Evolutionary conservation across 1,139 yeast species (phyloP), one percentile per base, ranked within the genome.

Genomic region (Saccharomyces hybrid): DNA sequence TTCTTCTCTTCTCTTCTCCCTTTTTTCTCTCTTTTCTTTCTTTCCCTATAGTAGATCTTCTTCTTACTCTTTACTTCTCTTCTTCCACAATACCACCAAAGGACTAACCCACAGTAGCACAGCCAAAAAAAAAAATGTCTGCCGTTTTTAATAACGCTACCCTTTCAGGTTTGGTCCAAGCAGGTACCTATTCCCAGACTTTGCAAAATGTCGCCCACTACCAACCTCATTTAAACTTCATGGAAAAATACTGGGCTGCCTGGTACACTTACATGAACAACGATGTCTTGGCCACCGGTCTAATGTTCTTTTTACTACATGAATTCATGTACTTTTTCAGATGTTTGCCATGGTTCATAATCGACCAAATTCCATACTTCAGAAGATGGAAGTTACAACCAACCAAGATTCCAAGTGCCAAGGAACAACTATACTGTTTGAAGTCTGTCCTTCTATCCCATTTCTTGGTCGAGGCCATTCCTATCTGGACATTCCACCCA

Each of bases 401-500:
- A 52, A 78, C 82, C 42, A 88, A 88, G 69, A 72, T 86, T 51
- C 96, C 97, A 19, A 75, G 86, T 48, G 78, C 81, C 59, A 77
- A 79, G 66, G 97, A 91, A 72, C 97, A 91, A 71, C 83, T 95
- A 89, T 90, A 88, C 71, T 91, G 98, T 71, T 79, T 90, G 59
- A 86, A 86, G 71, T 77, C 88, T 25, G 97, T 91, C 31, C 74
- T 91, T 55, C 78, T 84, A 51, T 86, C 95, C 28, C 98, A 91
- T 73, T 83, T 89, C 68, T 72, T 91, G 58, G 96, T 91, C 53
- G 98, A 91, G 73, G 96, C 96, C 9, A 78, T 93, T 58, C 98
- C 97, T 54, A 91, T 91, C 64, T 91, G 97, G 95, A 84, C 89
- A 52, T 91, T 91, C 81, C 97, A 93, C 71, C 95, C 96, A 54